Evolutionary conservation across 768 basidiomycete species (phyloP).

Genomic region (Agrocybe chaxingu): DNA sequence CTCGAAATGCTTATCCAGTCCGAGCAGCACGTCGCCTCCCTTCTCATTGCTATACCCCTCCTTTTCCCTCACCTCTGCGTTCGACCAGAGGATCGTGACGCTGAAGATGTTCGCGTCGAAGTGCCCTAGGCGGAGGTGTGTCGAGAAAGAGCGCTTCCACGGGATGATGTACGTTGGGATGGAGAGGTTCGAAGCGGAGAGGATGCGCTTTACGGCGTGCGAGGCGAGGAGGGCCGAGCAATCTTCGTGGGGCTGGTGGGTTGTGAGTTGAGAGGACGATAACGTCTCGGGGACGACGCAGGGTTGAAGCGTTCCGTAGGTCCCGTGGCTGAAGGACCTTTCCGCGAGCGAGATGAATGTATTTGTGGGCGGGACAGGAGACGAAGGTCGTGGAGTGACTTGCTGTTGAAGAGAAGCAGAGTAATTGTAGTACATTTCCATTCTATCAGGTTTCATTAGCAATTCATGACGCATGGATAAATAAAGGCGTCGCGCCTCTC

Average conservation of each 20-base stretch:
- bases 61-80: constrained; percentile 22
- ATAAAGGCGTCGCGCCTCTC: constrained; percentile 20
- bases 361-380: constrained; percentile 17
- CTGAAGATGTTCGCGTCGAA: constrained; percentile 37
- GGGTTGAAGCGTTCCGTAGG: constrained; percentile 31
- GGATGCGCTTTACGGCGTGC: constrained; percentile 26
- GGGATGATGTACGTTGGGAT: constrained; percentile 32
- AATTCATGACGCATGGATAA: background rate
- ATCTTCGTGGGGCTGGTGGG: background rate
- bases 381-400: constrained; percentile 21
- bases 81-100: constrained; percentile 33
- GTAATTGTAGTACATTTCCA: too few species aligned
- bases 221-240: constrained; percentile 22
- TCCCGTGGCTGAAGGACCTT: constrained; percentile 27
- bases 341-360: constrained; percentile 21
- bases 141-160: constrained; percentile 31
- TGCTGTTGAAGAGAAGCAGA: constrained; percentile 3
- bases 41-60: constrained; percentile 19
- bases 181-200: constrained; percentile 19
- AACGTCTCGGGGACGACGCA: constrained; percentile 25
- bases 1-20: constrained; percentile 29
- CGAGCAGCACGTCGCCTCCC: constrained; percentile 26
- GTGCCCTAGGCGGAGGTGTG: constrained; percentile 35
- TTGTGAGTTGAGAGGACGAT: background rate
- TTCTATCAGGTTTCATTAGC: too few species aligned